A percentile compares a stretch with the other conserved stretches of the same genome.
phyloP scores from a whole-genome alignment of 2,329 filamentous ascomycete species.

The Fusarium metavorans region DNA sequence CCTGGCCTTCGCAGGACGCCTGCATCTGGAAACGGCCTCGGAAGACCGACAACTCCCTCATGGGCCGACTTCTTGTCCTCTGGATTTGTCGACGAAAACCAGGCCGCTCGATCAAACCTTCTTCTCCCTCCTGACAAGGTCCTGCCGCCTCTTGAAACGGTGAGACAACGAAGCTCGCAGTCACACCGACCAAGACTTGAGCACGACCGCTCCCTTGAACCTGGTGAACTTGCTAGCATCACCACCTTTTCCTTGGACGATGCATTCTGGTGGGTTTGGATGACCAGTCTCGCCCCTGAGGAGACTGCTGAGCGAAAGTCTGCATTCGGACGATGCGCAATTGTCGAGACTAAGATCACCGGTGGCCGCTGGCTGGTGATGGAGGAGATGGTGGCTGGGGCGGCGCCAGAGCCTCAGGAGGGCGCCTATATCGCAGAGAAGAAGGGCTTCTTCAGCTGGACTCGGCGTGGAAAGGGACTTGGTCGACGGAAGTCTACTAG shows the following conservation, averaged over 20 bases:
- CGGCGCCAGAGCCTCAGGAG: conserved; percentile 84
- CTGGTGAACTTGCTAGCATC: conserved; percentile 95
- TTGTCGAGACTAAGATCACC: conserved; percentile 87
- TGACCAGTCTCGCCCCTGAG: conserved; percentile 92
- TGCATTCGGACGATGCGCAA: conserved; percentile 91
- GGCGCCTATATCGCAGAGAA: conserved; percentile 95
- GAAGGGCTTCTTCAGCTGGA: conserved; percentile 93
- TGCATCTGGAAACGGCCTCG: conserved; percentile 75
- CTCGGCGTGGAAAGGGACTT: conserved; percentile 72
- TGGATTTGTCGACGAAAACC: conserved; percentile 85
- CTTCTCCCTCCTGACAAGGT: conserved; percentile 93
- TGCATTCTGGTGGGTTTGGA: conserved; percentile 99
- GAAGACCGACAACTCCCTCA: conserved; percentile 91
- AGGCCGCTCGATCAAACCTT: conserved; percentile 70
- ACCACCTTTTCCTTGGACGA: conserved; percentile 88
- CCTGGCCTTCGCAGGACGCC: conserved; percentile 73
- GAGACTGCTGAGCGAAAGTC: conserved; percentile 88
- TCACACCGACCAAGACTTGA: conserved; percentile 83
- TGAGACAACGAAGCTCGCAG: conserved; percentile 85
- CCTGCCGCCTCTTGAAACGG: conserved; percentile 83
- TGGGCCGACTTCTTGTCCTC: conserved; percentile 98
- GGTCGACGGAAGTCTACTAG: conserved; percentile 78
- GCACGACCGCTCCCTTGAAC: conserved; percentile 77
- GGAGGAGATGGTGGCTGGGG: conserved; percentile 96
- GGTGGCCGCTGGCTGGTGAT: conserved; percentile 91